Conservation (phyloP, 192 early-diverging fungal genomes). For the Pilaira anomala region DNA sequence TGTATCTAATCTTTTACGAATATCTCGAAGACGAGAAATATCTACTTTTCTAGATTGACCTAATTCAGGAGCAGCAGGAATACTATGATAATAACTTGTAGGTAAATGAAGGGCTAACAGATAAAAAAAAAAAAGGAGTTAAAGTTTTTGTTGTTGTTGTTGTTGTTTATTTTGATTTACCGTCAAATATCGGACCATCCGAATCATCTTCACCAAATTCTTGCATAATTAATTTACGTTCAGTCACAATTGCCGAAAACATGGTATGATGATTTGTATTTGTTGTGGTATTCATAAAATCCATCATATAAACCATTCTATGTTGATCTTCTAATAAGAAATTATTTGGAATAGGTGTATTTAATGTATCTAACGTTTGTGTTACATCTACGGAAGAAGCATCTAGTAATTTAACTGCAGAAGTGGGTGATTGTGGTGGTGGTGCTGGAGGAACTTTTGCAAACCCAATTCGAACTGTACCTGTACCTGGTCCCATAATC, state of each 20-base stretch:
- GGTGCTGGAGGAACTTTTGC: constrained; percentile 93
- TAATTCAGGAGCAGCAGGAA: constrained; percentile 71
- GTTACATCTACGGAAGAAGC: background rate
- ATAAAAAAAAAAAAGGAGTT: constrained; percentile 9
- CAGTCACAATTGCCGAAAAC: constrained; percentile 21
- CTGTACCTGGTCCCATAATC: constrained; percentile 65
- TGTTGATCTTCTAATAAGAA: too few relatives aligned
- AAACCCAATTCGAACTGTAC: constrained; percentile 88
- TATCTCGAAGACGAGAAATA: constrained; percentile 80
- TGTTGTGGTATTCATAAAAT: too few relatives aligned
- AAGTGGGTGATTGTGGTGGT: constrained; percentile 38
- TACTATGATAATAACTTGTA: constrained; percentile 44
- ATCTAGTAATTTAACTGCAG: constrained; percentile 20
- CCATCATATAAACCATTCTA: too few relatives aligned
- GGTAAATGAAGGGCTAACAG: constrained; percentile 30
- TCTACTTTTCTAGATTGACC: constrained; percentile 66
- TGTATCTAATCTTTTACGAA: constrained; percentile 85
- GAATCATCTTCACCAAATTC: constrained; percentile 41
- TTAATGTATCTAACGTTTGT: too few relatives aligned
- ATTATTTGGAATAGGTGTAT: background rate
- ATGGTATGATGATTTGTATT: constrained; percentile 18
- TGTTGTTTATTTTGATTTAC: constrained; percentile 11
- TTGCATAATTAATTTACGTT: constrained; percentile 42
- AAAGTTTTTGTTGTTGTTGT: background rate
- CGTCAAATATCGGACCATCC: constrained; percentile 29